Base-by-base conservation (phyloP, 139 green algal genomes). In the Chlorella sp. region DNA sequence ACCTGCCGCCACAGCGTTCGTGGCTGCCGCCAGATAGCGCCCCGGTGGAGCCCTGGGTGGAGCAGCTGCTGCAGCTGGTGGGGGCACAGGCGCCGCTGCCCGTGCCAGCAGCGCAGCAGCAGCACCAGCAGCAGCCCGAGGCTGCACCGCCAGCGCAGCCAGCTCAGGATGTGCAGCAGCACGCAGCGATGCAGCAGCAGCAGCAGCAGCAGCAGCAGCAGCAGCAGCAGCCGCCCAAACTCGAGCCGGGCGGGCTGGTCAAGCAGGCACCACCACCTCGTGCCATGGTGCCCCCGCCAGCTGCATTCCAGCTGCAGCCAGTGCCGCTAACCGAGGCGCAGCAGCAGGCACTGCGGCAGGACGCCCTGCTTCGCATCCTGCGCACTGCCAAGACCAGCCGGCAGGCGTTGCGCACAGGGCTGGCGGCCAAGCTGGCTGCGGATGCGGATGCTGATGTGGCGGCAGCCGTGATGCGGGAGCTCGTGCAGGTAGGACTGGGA, bases 311-410 rank as follows among this genome's bases (percentile, higher is more conserved):
- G 44, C 73, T 88, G 72, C 67, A 41, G 56, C 87, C 88, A 8
- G 38, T 73, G 13, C 69, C 84, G 4, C 85, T 94, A 0, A 81
- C 58, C 24, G 20, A 70, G 11, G 26, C 80, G 38, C 73, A 90
- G 82, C 69, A 88, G 76, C 58, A 38, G 3, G 48, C 65, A 30
- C 87, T 94, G 84, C 87, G 85, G n/a, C 87, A 75, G 54, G 76
- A 28, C 30, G 92, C 92, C 19, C 69, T 95, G 44, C 75, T 78
- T 76, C 89, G 92, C 72, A 90, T 95, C 51, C 78, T 94, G 43
- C 56, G 73, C 8, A 85, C 80, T 56, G 36, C 73, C 67, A 86
- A 87, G 70, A 81, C 85, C 36, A 73, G 88, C 56, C 80, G 84
- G 34, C 76, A 72, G 22, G 30, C 58, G 44, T 40, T 92, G 26